Conservation (phyloP, 805 yeast species). For the Ascoidea tarda region DNA sequence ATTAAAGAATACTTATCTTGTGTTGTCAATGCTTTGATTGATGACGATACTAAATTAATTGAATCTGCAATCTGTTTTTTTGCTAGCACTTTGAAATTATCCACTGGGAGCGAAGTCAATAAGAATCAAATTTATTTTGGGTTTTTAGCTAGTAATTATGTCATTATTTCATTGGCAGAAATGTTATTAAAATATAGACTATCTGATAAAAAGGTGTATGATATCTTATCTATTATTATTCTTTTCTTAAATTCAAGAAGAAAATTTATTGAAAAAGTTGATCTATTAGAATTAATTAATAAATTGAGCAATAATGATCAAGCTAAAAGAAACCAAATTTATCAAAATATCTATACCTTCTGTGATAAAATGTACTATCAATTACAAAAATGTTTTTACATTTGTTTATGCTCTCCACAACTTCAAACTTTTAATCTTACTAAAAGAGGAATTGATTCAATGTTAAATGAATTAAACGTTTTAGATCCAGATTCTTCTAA, state of each 20-base stretch:
- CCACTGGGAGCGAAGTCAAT: too few species aligned
- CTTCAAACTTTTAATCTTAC: slow-evolving; percentile 5
- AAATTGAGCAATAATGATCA: too few species aligned
- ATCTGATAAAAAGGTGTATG: neutral
- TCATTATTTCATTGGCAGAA: neutral
- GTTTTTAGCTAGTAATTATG: too few species aligned
- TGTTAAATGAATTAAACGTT: slow-evolving; percentile 1
- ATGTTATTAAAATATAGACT: neutral
- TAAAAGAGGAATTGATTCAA: neutral
- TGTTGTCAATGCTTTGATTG: neutral
- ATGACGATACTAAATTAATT: neutral
- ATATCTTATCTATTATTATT: too few species aligned
- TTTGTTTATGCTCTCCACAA: slow-evolving; percentile 7
- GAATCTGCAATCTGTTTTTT: neutral
- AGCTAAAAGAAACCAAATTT: too few species aligned
- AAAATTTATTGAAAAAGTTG: too few species aligned
- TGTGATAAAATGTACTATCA: slow-evolving; percentile 1
- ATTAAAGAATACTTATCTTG: neutral
- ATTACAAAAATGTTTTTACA: slow-evolving; percentile 6
- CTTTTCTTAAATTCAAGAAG: too few species aligned
- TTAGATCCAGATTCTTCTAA: neutral
- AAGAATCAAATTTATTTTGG: too few species aligned
- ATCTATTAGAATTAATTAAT: too few species aligned
- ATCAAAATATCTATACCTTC: too few species aligned
- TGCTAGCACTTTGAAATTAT: too few species aligned